Evolutionary conservation across 1,284 basidiomycete species (phyloP).

Genomic region (Xerocomus minutiporus): DNA sequence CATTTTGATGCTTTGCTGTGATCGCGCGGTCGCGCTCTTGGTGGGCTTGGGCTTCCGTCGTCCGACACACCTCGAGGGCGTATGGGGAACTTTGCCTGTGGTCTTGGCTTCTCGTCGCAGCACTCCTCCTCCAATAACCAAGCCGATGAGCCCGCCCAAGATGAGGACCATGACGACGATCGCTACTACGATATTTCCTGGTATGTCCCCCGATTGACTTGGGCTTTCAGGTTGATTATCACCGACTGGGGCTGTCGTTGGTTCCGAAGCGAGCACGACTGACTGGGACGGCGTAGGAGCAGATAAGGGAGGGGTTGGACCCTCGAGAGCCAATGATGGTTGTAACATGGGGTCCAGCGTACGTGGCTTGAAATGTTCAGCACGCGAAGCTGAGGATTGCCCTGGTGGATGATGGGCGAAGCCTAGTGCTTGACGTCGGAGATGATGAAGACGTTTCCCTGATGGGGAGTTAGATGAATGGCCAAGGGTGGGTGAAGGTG

Average conservation of each 20-base stretch:
- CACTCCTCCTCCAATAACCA: conserved; percentile 27
- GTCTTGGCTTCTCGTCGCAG: conserved; percentile 23
- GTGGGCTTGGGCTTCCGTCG: conserved; percentile 5
- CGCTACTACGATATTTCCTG: conserved; percentile 26
- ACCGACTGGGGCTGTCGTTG: conserved; percentile 7
- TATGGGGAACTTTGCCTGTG: not conserved
- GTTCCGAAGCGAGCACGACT: conserved; percentile 3
- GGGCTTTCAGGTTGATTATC: conserved; percentile 5
- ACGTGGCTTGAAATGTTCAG: conserved; percentile 8
- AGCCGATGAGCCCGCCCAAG: conserved; percentile 25
- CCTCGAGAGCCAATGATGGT: conserved; percentile 10
- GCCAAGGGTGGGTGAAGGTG: conserved; percentile 8
- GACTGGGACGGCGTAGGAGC: conserved; percentile 9
- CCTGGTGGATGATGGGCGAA: conserved; percentile 3
- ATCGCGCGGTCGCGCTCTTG: not conserved
- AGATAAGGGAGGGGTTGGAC: conserved; percentile 2
- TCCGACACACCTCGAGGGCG: conserved; percentile 1
- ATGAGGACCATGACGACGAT: conserved; percentile 26
- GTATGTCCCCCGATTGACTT: conserved; percentile 7
- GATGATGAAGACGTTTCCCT: conserved; percentile 5
- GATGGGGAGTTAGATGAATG: conserved; percentile 2
- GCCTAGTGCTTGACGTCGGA: conserved; percentile 14
- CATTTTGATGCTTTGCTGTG: conserved; percentile 1
- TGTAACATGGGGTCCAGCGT: not conserved
- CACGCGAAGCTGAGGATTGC: not conserved